phyloP scores from a whole-genome alignment of 306 rosid genomes.

The Trichosanthes truncata region DNA sequence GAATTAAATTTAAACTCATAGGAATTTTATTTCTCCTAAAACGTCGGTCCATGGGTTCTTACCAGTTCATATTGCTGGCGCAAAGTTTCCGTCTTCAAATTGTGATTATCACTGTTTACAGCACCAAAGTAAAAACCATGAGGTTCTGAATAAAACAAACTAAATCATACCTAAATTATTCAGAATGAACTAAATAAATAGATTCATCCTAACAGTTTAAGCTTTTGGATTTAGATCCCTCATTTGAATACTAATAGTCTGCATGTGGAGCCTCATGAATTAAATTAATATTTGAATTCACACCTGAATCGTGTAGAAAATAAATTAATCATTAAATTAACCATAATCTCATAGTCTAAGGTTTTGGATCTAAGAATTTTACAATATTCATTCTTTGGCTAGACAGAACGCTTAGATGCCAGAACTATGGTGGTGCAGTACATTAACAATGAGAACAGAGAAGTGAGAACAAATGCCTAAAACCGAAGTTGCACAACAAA shows the following conservation, averaged over 20 bases:
- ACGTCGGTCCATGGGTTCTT: constrained; percentile 15
- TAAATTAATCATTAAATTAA: background rate
- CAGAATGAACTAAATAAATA: background rate
- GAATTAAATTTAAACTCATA: background rate
- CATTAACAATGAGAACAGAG: background rate
- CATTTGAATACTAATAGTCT: background rate
- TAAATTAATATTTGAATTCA: background rate
- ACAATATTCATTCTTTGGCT: background rate
- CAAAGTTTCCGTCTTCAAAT: constrained; percentile 67
- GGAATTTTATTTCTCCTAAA: background rate
- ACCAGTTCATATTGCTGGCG: constrained; percentile 83
- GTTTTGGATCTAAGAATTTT: background rate
- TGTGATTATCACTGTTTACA: constrained; percentile 69
- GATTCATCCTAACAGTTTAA: background rate
- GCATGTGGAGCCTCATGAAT: background rate
- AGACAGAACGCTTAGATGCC: background rate
- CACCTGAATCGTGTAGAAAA: background rate
- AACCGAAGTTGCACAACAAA: background rate
- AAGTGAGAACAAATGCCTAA: background rate
- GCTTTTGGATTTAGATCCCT: background rate
- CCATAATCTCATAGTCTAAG: background rate
- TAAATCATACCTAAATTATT: background rate
- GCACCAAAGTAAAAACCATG: constrained; percentile 4
- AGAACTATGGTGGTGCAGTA: background rate
- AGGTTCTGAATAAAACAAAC: background rate